Base-by-base conservation (phyloP, 306 rosid species). In the Ochetophila trinervis region DNA sequence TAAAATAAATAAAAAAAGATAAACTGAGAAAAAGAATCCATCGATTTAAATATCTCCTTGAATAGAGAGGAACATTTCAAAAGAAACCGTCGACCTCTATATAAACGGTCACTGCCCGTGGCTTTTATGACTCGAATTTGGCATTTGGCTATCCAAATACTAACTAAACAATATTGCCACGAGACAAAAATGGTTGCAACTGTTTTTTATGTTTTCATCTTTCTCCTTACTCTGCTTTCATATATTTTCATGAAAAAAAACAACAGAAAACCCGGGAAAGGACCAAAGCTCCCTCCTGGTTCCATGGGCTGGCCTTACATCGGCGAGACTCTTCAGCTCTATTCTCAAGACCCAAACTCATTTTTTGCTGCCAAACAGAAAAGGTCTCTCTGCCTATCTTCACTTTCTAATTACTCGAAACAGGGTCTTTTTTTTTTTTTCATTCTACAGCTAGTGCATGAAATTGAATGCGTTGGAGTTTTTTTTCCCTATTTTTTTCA, bases 221-320 rank as follows among this genome's bases (percentile, higher is more conserved):
- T 75, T 61, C 70, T 86, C 24, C 49, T 78, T 7, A 4, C 67
- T 60, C 44, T 84, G 49, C 51, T 82, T 14, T 60, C 75, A 7
- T 74, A 53, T 18, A 57, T 74, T 54, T 55, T 81, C 56, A 69
- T 66, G 24, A 34, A 19, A 55, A 53, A 55, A 77, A 36, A 58
- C 65, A 59, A 70, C 16, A 42, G 24, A 78, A 75, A 67, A 62
- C 52, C 76, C 27, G 63, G 60, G 12, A 55, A 65, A 40, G 60
- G 35, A 63, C 60, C 77, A 6, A 56, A 86, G 76, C 97, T 90
- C 63, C 99, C 99, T 51, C 97, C 99, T 7, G 99, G 97, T n/a
- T 87, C 97, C 55, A 79, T 87, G 85, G 97, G 99, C 8, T 93
- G 97, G 97, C 99, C 99, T 1, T 75, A 80, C 80, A 66, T 87